These are phyloP conservation scores for Arthrobotrys iridis DNA, from an alignment of 2,329 filamentous ascomycete species.

Conservation along the genomic window DNA sequence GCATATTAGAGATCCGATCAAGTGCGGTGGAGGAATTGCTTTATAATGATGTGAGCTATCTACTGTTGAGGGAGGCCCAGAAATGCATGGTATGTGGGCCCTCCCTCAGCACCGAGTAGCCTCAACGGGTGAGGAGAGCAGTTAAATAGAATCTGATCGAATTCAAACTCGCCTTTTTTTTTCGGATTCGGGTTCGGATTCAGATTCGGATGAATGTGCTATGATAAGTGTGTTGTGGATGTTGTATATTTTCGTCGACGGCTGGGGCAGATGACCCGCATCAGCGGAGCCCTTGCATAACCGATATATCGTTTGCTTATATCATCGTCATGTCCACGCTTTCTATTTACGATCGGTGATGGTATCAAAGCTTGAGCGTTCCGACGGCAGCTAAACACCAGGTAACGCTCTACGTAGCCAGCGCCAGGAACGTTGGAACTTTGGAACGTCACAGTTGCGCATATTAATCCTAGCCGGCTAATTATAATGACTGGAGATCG, in stretches of 20 bases:
- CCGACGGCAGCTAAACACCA: too few relatives aligned
- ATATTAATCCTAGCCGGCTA: too few relatives aligned
- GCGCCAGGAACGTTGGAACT: too few relatives aligned
- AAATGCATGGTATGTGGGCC: not conserved
- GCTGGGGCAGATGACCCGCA: not conserved
- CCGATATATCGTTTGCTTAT: too few relatives aligned
- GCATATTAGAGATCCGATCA: not conserved
- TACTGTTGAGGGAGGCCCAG: not conserved
- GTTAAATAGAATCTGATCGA: not conserved
- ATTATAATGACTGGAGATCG: too few relatives aligned
- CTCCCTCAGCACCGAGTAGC: not conserved
- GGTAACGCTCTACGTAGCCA: too few relatives aligned
- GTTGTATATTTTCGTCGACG: constrained; percentile 7
- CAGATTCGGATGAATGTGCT: not conserved
- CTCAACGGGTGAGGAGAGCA: not conserved
- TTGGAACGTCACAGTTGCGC: too few relatives aligned
- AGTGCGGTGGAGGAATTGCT: not conserved
- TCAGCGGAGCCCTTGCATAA: not conserved
- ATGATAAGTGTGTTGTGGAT: constrained; percentile 8
- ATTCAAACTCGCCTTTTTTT: not conserved
- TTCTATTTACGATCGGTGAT: too few relatives aligned
- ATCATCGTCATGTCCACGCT: too few relatives aligned
- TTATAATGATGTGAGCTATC: not conserved
- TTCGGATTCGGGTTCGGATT: not conserved
- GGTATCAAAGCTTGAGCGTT: too few relatives aligned